Conservation (phyloP, 2,329 filamentous ascomycete genomes). For the Fonsecaea pugnacius region DNA sequence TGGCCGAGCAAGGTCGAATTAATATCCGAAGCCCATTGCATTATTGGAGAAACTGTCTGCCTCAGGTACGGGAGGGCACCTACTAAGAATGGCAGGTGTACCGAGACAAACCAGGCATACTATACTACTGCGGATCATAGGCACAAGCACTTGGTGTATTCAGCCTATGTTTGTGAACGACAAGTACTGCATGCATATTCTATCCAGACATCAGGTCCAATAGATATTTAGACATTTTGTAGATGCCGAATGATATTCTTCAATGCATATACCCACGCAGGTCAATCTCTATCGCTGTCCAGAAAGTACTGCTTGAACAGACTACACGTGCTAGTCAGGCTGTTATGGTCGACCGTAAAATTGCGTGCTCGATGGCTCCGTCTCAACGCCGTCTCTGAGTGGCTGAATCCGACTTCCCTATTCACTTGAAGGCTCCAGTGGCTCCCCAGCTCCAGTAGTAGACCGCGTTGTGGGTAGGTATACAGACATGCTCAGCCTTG, state of each 20-base stretch:
- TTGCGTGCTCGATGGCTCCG: conserved; percentile 14
- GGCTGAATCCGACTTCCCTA: not conserved
- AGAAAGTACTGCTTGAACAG: not conserved
- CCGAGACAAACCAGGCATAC: not conserved
- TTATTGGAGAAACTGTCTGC: not conserved
- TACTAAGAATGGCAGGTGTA: not conserved
- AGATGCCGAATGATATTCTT: no score
- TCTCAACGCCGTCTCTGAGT: conserved; percentile 3
- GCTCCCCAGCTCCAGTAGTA: conserved; percentile 9
- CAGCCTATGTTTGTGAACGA: no score
- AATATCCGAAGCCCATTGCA: not conserved
- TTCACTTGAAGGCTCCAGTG: not conserved
- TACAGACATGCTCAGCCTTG: conserved; percentile 31
- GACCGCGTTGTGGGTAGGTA: conserved; percentile 13
- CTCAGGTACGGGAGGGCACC: no score
- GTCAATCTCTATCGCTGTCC: not conserved
- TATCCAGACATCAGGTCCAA: not conserved
- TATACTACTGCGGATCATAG: not conserved
- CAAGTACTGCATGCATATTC: no score
- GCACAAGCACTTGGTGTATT: no score
- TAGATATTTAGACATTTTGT: no score
- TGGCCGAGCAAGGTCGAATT: not conserved
- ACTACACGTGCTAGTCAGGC: not conserved
- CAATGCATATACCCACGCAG: no score
- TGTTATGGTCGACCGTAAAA: conserved; percentile 9